Percentiles rank a stretch among this genome's conserved stretches.
phyloP scores from a whole-genome alignment of 441 rosid genomes.

The Croton setiger region DNA sequence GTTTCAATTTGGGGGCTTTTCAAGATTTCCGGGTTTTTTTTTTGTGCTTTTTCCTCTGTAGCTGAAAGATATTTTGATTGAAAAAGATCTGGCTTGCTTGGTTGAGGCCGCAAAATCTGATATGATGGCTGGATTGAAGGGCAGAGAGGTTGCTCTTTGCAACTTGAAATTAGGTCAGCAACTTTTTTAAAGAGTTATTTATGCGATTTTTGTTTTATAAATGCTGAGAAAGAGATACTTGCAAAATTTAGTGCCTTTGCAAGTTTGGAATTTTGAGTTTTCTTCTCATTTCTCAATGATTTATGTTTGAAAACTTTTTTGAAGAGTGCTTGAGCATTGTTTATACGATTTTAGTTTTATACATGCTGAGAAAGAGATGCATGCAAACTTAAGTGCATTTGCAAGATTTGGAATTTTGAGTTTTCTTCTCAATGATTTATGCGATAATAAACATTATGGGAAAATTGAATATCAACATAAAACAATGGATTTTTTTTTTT shows the following conservation, averaged over 20 bases:
- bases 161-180: slow-evolving; percentile 56
- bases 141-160: slow-evolving; percentile 44
- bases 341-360: not conserved
- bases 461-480: not conserved
- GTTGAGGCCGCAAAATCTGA: slow-evolving; percentile 51
- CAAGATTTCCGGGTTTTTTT: not conserved
- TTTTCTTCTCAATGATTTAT: not conserved
- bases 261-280: not conserved
- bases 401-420: not conserved
- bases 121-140: slow-evolving; percentile 53
- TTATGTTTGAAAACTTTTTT: not conserved
- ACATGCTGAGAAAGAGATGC: not conserved
- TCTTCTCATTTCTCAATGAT: not conserved
- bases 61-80: slow-evolving; percentile 41
- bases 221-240: not conserved
- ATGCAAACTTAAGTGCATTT: not conserved
- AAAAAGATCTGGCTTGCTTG: slow-evolving; percentile 41
- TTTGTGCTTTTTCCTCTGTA: slow-evolving; percentile 19
- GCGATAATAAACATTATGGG: not conserved
- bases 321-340: not conserved
- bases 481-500: not conserved
- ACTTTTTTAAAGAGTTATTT: not conserved
- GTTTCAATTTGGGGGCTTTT: slow-evolving; percentile 17
- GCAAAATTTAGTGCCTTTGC: not conserved
- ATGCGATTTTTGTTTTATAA: not conserved